These are phyloP conservation scores for Boeremia exigua DNA, from an alignment of 2,329 filamentous ascomycete species.

Conservation along the genomic window DNA sequence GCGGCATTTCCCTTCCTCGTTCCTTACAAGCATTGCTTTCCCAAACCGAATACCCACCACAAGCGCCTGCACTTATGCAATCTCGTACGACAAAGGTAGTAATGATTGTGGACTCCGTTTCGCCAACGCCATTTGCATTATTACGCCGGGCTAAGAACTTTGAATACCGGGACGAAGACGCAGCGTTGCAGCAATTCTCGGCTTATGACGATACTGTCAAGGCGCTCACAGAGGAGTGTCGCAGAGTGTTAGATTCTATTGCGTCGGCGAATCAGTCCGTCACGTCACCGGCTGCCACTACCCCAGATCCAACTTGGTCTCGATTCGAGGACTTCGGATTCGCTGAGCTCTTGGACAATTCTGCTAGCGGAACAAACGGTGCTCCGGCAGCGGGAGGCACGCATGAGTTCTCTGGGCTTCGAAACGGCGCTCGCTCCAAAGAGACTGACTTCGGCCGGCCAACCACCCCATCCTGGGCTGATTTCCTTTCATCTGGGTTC, in stretches of 20 bases:
- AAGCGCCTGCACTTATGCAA: constrained; percentile 76
- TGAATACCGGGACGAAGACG: constrained; percentile 89
- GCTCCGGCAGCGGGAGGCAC: constrained; percentile 25
- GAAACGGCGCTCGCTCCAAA: constrained; percentile 70
- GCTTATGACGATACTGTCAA: constrained; percentile 87
- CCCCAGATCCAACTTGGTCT: constrained; percentile 86
- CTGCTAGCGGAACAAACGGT: constrained; percentile 50
- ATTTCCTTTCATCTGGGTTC: constrained; percentile 95
- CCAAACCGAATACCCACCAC: constrained; percentile 92
- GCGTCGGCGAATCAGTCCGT: constrained; percentile 84
- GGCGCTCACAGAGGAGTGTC: constrained; percentile 91
- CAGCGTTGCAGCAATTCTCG: constrained; percentile 82
- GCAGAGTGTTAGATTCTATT: constrained; percentile 86
- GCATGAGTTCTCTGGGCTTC: constrained; percentile 79
- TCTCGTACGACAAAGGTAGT: constrained; percentile 85
- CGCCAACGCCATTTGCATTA: constrained; percentile 90
- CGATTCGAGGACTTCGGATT: constrained; percentile 96
- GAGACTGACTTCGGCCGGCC: constrained; percentile 75
- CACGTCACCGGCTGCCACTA: constrained; percentile 62
- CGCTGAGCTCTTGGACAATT: constrained; percentile 73
- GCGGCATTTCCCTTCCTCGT: constrained; percentile 85
- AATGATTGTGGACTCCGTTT: constrained; percentile 96
- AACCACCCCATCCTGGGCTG: constrained; percentile 96
- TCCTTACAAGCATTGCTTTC: constrained; percentile 89
- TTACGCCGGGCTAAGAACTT: constrained; percentile 92